Conservation (phyloP, 495 filamentous ascomycete species). For the Talaromyces thailandensis region DNA sequence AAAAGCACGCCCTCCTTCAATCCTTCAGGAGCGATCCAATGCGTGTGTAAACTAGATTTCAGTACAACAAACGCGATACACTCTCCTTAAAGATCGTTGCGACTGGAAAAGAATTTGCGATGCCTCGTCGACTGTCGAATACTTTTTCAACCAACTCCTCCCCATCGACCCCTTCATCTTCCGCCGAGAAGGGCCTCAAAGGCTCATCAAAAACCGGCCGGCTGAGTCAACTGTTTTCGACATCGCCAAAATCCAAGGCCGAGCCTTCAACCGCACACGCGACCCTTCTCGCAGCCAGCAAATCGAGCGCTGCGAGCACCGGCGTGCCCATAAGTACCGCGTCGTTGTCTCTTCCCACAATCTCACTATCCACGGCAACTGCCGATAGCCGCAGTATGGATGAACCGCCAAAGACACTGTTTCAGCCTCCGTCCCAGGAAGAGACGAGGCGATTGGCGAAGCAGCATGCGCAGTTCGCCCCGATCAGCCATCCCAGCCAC, state of each 20-base stretch:
- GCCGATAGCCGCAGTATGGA: slow-evolving; percentile 70
- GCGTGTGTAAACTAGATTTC: background rate
- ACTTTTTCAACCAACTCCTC: slow-evolving; percentile 36
- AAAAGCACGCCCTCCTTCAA: background rate
- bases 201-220: slow-evolving; percentile 57
- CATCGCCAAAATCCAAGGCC: slow-evolving; percentile 46
- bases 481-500: slow-evolving; percentile 69
- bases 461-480: slow-evolving; percentile 86
- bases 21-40: background rate
- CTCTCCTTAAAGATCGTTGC: background rate
- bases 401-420: slow-evolving; percentile 69
- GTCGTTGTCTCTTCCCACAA: slow-evolving; percentile 76
- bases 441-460: slow-evolving; percentile 67
- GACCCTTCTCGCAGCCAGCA: slow-evolving; percentile 51
- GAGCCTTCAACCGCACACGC: slow-evolving; percentile 39
- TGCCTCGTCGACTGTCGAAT: slow-evolving; percentile 47
- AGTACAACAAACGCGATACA: background rate
- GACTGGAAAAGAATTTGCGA: slow-evolving; percentile 22
- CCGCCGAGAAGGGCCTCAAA: slow-evolving; percentile 41
- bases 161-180: slow-evolving; percentile 31
- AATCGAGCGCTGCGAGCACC: slow-evolving; percentile 42
- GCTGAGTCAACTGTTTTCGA: slow-evolving; percentile 49
- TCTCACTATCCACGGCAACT: slow-evolving; percentile 82
- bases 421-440: slow-evolving; percentile 78
- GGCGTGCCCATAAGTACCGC: slow-evolving; percentile 60